These are phyloP conservation scores for Morella rubra DNA, from an alignment of 306 rosid genomes.

Conservation along the genomic window DNA sequence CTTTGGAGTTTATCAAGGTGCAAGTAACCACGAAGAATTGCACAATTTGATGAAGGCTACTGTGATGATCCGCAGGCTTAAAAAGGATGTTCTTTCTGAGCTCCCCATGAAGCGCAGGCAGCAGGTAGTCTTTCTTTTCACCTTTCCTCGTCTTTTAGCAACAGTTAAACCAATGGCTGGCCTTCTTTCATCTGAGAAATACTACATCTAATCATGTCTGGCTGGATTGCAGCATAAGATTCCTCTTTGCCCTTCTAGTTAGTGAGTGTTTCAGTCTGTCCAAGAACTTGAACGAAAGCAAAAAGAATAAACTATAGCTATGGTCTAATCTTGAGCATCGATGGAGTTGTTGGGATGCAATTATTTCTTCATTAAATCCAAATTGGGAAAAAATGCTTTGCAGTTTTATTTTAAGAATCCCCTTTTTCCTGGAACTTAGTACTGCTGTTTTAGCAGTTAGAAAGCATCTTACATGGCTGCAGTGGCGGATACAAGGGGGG, in stretches of 20 bases:
- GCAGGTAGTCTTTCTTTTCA: conserved; percentile 50
- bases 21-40: conserved; percentile 95
- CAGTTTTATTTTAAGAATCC: too few relatives aligned
- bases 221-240: neutral
- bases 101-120: conserved; percentile 97
- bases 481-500: too few relatives aligned
- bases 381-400: neutral
- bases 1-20: conserved; percentile 94
- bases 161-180: conserved; percentile 14
- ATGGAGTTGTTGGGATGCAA: neutral
- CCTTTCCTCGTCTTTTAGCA: conserved; percentile 15
- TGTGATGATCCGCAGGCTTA: conserved; percentile 90
- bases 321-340: neutral
- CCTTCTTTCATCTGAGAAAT: conserved; percentile 1
- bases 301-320: neutral
- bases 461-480: neutral
- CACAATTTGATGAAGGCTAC: conserved; percentile 95
- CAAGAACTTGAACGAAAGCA: neutral
- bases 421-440: neutral
- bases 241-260: conserved; percentile 3
- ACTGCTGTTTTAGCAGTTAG: neutral
- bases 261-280: neutral
- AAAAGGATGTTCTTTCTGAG: conserved; percentile 86
- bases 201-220: neutral
- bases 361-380: neutral